Evolutionary conservation across 257 asterid genomes (phyloP).

Genomic region (Marsdenia floribunda): DNA sequence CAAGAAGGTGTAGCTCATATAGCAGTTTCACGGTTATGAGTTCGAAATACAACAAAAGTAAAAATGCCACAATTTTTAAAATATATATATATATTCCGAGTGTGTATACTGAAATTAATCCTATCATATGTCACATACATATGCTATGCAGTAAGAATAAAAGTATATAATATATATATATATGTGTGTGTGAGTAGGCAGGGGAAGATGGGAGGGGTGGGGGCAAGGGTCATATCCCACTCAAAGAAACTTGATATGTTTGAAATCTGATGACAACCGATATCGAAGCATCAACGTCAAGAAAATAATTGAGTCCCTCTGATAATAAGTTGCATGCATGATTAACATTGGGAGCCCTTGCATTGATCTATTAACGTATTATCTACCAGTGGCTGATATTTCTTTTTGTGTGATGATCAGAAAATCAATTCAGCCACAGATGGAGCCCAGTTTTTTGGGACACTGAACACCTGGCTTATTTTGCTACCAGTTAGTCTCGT

Average conservation of each 20-base stretch:
- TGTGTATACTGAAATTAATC: too few species aligned
- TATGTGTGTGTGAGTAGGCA: too few species aligned
- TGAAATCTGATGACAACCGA: slow-evolving; percentile 3
- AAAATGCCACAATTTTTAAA: too few species aligned
- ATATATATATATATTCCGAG: too few species aligned
- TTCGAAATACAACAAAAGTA: too few species aligned
- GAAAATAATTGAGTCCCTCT: slow-evolving; percentile 17
- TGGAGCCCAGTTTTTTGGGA: slow-evolving; percentile 15
- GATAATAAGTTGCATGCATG: slow-evolving; percentile 11
- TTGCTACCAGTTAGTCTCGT: not conserved
- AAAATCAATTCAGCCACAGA: not conserved
- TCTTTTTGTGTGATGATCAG: slow-evolving; percentile 4
- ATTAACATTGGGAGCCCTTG: slow-evolving; percentile 2
- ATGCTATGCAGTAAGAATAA: too few species aligned
- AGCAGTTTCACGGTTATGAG: too few species aligned
- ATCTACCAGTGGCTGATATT: slow-evolving; percentile 13
- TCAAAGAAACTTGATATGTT: not conserved
- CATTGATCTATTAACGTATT: not conserved
- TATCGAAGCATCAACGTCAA: slow-evolving; percentile 16
- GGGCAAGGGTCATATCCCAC: not conserved
- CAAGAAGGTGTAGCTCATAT: too few species aligned
- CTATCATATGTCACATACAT: too few species aligned
- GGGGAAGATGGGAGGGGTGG: too few species aligned
- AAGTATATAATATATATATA: too few species aligned
- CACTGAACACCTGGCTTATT: slow-evolving; percentile 19